Evolutionary conservation across 2,329 filamentous ascomycete species (phyloP).

Genomic region (Trichophyton equinum): DNA sequence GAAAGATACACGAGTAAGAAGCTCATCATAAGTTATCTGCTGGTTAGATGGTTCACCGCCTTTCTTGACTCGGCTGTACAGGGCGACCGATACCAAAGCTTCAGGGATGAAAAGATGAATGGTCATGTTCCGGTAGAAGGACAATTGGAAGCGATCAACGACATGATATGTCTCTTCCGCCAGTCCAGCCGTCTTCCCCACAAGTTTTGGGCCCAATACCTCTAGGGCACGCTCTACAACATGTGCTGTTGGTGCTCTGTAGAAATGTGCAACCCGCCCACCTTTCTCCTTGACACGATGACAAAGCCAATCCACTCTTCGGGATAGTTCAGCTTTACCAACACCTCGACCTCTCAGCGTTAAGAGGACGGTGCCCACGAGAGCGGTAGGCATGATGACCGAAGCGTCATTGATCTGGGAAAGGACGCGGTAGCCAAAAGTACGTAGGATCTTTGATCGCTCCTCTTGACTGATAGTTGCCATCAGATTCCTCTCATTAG

Average conservation of each 20-base stretch:
- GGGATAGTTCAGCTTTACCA: slow-evolving; percentile 70
- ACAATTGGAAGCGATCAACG: slow-evolving; percentile 90
- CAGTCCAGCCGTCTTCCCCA: slow-evolving; percentile 64
- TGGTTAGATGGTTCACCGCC: slow-evolving; percentile 77
- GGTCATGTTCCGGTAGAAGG: slow-evolving; percentile 98
- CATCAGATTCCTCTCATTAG: slow-evolving; percentile 22
- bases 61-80: slow-evolving; percentile 83
- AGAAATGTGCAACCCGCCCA: slow-evolving; percentile 87
- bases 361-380: slow-evolving; percentile 85
- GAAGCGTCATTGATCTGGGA: slow-evolving; percentile 92
- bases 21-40: slow-evolving; percentile 59
- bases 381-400: slow-evolving; percentile 93
- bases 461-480: slow-evolving; percentile 39
- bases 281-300: slow-evolving; percentile 71
- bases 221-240: slow-evolving; percentile 85
- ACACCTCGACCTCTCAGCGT: slow-evolving; percentile 87
- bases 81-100: slow-evolving; percentile 72
- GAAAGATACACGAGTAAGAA: slow-evolving; percentile 72
- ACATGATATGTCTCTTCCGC: slow-evolving; percentile 90
- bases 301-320: slow-evolving; percentile 82
- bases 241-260: slow-evolving; percentile 60
- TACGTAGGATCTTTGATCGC: slow-evolving; percentile 63
- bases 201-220: slow-evolving; percentile 78
- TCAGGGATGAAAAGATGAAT: slow-evolving; percentile 96
- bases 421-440: slow-evolving; percentile 81